Evolutionary conservation across 129 eudicot genomes (phyloP).

Genomic region (Saposhnikovia divaricata): DNA sequence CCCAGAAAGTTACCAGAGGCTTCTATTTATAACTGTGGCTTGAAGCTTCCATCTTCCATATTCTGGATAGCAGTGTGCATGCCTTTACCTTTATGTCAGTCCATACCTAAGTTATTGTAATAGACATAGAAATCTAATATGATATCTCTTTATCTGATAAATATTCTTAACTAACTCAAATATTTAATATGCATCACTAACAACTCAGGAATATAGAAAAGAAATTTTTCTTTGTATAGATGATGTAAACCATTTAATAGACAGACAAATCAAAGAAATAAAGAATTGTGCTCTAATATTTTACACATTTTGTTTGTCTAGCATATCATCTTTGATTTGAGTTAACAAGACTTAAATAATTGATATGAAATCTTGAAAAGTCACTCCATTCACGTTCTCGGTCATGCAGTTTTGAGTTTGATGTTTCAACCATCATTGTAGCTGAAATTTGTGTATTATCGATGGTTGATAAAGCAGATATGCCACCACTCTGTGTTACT

Average conservation of each 20-base stretch:
- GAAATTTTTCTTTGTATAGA: neutral
- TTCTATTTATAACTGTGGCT: neutral
- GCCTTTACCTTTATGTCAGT: neutral
- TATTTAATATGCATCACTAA: neutral
- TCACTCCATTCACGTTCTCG: neutral
- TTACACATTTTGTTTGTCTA: neutral
- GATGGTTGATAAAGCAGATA: neutral
- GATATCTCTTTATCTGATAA: neutral
- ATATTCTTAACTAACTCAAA: neutral
- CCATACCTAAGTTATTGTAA: neutral
- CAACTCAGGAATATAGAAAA: neutral
- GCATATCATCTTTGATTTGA: neutral
- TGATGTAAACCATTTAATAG: neutral
- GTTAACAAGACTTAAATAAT: neutral
- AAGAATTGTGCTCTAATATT: neutral
- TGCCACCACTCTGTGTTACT: neutral
- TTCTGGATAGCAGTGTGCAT: neutral
- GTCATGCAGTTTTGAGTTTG: neutral
- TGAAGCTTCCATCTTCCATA: slow-evolving; percentile 2
- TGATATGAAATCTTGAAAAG: neutral
- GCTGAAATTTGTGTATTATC: neutral
- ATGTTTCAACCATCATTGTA: neutral
- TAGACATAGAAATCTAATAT: neutral
- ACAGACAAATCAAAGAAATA: neutral
- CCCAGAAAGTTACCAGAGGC: neutral